A percentile compares a stretch with the other conserved stretches of the same genome.
phyloP scores from a whole-genome alignment of 805 yeast species.

The Groenewaldozyma salmanticensis region DNA sequence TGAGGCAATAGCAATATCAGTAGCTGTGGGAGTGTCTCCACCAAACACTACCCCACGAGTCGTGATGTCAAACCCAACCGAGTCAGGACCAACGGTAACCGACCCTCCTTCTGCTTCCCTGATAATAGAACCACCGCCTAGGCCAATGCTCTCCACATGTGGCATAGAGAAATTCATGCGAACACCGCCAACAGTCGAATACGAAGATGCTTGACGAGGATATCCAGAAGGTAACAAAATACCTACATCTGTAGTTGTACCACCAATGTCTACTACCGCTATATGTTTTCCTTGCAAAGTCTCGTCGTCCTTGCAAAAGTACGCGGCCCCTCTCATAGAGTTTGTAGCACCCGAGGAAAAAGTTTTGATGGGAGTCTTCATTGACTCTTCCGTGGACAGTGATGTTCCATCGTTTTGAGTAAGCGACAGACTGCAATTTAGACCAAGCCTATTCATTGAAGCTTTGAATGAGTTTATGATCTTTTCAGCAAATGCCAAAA shows the following conservation, averaged over 20 bases:
- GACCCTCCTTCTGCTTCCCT: slow-evolving; percentile 1
- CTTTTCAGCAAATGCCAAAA: slow-evolving; percentile 30
- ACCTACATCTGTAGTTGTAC: slow-evolving; percentile 44
- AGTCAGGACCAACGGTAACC: slow-evolving; percentile 37
- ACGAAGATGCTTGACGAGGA: slow-evolving; percentile 38
- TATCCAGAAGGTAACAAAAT: slow-evolving; percentile 36
- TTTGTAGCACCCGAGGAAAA: slow-evolving; percentile 39
- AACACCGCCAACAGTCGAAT: slow-evolving; percentile 38
- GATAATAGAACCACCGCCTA: slow-evolving; percentile 41
- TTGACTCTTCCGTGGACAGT: slow-evolving; percentile 31
- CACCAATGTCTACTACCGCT: slow-evolving; percentile 40
- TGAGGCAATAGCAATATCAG: slow-evolving; percentile 29
- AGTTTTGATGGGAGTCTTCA: slow-evolving; percentile 34
- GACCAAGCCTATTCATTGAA: slow-evolving; percentile 30
- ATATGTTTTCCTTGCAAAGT: slow-evolving; percentile 18
- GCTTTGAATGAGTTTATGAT: slow-evolving; percentile 32
- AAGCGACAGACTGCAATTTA: slow-evolving; percentile 31
- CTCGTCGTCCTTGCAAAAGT: slow-evolving; percentile 25
- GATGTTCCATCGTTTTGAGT: slow-evolving; percentile 44
- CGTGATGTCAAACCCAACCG: slow-evolving; percentile 35
- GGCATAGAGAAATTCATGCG: slow-evolving; percentile 40
- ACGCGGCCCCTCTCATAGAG: slow-evolving; percentile 30
- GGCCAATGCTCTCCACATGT: slow-evolving; percentile 39
- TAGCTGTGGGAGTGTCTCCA: slow-evolving; percentile 33
- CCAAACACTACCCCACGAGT: slow-evolving; percentile 33